Evolutionary conservation across 2,329 filamentous ascomycete genomes (phyloP), one percentile per base, ranked within the genome.

Genomic region (Bretziella fagacearum): DNA sequence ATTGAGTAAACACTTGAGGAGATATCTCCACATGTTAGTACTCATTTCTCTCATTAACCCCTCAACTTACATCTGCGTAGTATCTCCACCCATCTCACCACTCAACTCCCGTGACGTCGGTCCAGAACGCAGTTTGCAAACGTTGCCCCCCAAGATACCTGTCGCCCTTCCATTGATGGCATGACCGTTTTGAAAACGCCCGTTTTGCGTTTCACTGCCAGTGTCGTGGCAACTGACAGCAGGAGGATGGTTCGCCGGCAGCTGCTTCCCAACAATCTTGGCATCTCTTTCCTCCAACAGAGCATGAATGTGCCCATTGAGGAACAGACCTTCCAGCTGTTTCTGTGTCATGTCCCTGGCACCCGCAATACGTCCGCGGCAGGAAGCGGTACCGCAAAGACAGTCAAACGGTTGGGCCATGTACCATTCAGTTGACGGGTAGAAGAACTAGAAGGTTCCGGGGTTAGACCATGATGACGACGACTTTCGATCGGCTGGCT

Each of bases 401-500:
- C 80, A 84, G 51, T 71, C 62, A 57, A 84, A 84, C 3, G 77
- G 69, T 64, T 84, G 79, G 26, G 74, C 74, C 79, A 84, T 83
- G 56, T 67, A 56, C 78, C 78, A 84, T 61, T 84, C 80, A 1
- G 79, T 83, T 46, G 76, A 81, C 3, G 80, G 79, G 55, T 84
- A 84, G 62, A 84, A 84, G 64, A 83, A 84, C 58, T 73, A 45
- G 25, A 32, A 27, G 11, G 29, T 25, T 7, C 6, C 25, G 13
- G 10, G 42, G 39, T 15, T 36, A 5, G 26, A 15, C n/a, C 8
- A 10, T n/a, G 37, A 23, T n/a, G 18, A 15, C 6, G 18, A 33
- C 6, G 8, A 11, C n/a, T 32, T 33, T 17, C 36, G 3, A 6
- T 27, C 11, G 33, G 10, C 6, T 30, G 10, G 35, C 5, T 15